Conservation (phyloP, 2,329 filamentous ascomycete species). For the Colletotrichum chlorophyti region DNA sequence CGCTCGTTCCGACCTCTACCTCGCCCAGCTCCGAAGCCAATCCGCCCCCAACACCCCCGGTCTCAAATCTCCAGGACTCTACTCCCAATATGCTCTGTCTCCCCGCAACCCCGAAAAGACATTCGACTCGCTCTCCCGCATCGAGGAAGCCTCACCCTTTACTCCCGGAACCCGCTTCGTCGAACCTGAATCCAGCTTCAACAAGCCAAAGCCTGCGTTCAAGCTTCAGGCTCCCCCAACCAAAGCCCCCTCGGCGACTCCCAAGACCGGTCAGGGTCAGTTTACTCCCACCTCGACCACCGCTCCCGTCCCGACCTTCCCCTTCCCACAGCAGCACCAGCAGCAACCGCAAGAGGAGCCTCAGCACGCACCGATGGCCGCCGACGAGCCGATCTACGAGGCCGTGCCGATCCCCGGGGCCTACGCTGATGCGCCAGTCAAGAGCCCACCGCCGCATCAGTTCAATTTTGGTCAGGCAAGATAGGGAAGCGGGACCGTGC, state of each 20-base stretch:
- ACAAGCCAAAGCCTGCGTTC: conserved; percentile 65
- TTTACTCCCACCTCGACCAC: conserved; percentile 61
- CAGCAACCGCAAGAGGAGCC: conserved; percentile 61
- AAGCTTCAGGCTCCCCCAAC: conserved; percentile 84
- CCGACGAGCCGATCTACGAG: conserved; percentile 85
- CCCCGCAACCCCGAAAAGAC: conserved; percentile 49
- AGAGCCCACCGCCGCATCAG: conserved; percentile 56
- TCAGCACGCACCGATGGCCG: conserved; percentile 72
- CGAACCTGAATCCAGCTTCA: conserved; percentile 69
- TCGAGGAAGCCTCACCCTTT: conserved; percentile 51
- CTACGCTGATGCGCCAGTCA: conserved; percentile 67
- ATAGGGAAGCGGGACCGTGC: no score
- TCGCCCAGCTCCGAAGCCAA: conserved; percentile 82
- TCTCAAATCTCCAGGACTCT: conserved; percentile 70
- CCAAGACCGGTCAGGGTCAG: conserved; percentile 67
- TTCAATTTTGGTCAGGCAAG: conserved; percentile 48
- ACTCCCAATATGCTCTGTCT: conserved; percentile 48
- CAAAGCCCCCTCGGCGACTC: conserved; percentile 80
- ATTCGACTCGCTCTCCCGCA: conserved; percentile 59
- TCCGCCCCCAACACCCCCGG: conserved; percentile 95
- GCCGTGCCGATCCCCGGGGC: conserved; percentile 88
- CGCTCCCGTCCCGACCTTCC: conserved; percentile 43
- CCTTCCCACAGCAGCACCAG: conserved; percentile 49
- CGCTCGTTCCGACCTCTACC: conserved; percentile 92
- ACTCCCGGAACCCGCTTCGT: conserved; percentile 62